Evolutionary conservation across 106 monocot species (phyloP).

Genomic region (Dendrobium officinale): DNA sequence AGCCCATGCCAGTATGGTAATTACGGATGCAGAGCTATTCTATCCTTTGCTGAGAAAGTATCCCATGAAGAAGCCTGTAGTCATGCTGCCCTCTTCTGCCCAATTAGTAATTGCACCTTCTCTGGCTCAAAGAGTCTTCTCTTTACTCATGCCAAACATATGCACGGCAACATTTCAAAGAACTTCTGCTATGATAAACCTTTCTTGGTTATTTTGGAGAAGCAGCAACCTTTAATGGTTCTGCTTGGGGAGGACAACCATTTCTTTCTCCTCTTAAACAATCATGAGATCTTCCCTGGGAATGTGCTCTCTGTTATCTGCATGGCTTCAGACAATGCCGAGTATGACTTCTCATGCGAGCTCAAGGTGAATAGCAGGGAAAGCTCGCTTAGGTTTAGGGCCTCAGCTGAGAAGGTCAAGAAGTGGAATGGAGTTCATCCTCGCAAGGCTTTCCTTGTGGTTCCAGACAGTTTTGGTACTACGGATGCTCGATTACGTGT

Average conservation of each 20-base stretch:
- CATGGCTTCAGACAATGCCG: slow-evolving; percentile 2
- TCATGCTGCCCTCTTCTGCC: slow-evolving; percentile 49
- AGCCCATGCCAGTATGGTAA: slow-evolving; percentile 33
- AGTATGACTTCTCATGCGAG: slow-evolving; percentile 27
- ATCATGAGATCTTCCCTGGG: not conserved
- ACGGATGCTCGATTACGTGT: too few relatives aligned
- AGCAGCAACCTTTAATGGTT: slow-evolving; percentile 15
- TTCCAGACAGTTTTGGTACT: slow-evolving; percentile 30
- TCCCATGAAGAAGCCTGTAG: slow-evolving; percentile 50
- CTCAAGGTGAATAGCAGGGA: slow-evolving; percentile 7
- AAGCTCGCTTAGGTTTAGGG: slow-evolving; percentile 26
- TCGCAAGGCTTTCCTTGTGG: slow-evolving; percentile 31
- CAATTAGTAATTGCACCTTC: slow-evolving; percentile 37
- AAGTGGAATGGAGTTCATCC: slow-evolving; percentile 30
- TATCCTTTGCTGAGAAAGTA: slow-evolving; percentile 22
- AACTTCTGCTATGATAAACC: slow-evolving; percentile 20
- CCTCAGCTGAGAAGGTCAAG: slow-evolving; percentile 15
- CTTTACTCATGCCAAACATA: slow-evolving; percentile 24
- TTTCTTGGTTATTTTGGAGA: slow-evolving; percentile 18
- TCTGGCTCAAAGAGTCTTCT: slow-evolving; percentile 24
- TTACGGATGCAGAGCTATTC: slow-evolving; percentile 39
- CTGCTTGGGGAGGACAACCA: slow-evolving; percentile 26
- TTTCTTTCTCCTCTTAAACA: slow-evolving; percentile 48
- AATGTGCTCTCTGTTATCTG: slow-evolving; percentile 33
- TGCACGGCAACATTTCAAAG: slow-evolving; percentile 15